Conservation (phyloP, 2,329 filamentous ascomycete species). For the Cladosporium cucumerinum region DNA sequence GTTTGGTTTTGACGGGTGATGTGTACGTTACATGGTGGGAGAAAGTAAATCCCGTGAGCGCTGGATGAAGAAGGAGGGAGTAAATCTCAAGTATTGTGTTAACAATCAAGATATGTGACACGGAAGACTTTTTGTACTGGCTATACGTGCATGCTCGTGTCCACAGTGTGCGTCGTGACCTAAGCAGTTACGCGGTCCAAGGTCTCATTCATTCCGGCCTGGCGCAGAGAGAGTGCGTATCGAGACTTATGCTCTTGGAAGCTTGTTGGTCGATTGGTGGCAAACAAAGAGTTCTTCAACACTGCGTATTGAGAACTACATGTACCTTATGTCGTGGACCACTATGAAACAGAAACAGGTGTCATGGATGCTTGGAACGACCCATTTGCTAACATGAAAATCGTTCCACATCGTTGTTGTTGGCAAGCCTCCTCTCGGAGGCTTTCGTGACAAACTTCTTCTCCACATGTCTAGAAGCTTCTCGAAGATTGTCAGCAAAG, state of each 20-base stretch:
- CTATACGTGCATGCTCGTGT: neutral
- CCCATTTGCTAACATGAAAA: neutral
- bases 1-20: neutral
- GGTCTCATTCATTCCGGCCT: neutral
- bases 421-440: neutral
- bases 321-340: too few species aligned
- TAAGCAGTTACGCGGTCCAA: neutral
- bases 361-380: neutral
- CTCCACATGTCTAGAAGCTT: conserved; percentile 6
- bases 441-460: neutral
- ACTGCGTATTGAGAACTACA: too few species aligned
- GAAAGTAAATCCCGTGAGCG: neutral
- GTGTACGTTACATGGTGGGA: neutral
- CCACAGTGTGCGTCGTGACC: neutral
- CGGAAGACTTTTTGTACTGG: too few species aligned
- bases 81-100: neutral
- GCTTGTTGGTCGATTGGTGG: too few species aligned
- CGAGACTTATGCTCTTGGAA: neutral
- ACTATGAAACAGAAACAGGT: too few species aligned
- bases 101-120: neutral
- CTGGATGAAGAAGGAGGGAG: too few species aligned
- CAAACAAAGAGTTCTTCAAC: too few species aligned
- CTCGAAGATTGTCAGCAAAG: conserved; percentile 6
- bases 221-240: neutral
- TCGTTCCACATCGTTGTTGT: neutral